These are phyloP conservation scores for Knoxia roxburghii DNA, from an alignment of 257 asterid genomes.

Conservation along the genomic window DNA sequence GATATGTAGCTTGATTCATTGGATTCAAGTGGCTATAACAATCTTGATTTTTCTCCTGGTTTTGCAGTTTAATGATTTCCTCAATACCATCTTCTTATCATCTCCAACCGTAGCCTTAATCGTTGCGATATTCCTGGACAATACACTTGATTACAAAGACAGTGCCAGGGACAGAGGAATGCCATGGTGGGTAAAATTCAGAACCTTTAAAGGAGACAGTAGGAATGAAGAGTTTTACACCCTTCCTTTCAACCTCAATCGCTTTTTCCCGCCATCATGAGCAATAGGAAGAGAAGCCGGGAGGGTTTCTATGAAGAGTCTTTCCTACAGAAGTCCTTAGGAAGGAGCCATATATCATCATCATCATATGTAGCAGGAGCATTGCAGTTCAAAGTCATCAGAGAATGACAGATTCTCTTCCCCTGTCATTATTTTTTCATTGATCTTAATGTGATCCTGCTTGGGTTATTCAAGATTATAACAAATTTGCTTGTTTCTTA, in stretches of 20 bases:
- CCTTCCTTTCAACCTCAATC: constrained; percentile 90
- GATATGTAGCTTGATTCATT: background rate
- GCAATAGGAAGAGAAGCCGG: background rate
- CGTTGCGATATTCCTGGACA: constrained; percentile 75
- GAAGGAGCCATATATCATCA: too few species aligned
- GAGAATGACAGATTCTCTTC: constrained; percentile 37
- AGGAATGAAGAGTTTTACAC: constrained; percentile 96
- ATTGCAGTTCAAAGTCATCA: constrained; percentile 7
- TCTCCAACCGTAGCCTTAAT: constrained; percentile 85
- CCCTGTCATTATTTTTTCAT: constrained; percentile 44
- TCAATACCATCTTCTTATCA: constrained; percentile 77
- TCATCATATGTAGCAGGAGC: background rate
- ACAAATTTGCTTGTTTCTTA: constrained; percentile 3
- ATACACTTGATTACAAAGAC: constrained; percentile 90
- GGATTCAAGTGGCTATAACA: background rate
- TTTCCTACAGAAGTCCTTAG: background rate
- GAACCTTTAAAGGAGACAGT: constrained; percentile 85
- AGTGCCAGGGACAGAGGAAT: constrained; percentile 88
- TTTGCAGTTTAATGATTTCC: constrained; percentile 86
- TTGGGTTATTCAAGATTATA: constrained; percentile 46
- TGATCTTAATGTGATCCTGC: constrained; percentile 20
- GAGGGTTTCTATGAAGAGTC: background rate
- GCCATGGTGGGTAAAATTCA: constrained; percentile 99
- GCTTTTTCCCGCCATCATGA: constrained; percentile 95
- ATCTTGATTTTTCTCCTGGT: background rate